Percentiles rank a stretch among this genome's conserved stretches.
phyloP scores from a whole-genome alignment of 257 asterid species.

The Echium plantagineum region DNA sequence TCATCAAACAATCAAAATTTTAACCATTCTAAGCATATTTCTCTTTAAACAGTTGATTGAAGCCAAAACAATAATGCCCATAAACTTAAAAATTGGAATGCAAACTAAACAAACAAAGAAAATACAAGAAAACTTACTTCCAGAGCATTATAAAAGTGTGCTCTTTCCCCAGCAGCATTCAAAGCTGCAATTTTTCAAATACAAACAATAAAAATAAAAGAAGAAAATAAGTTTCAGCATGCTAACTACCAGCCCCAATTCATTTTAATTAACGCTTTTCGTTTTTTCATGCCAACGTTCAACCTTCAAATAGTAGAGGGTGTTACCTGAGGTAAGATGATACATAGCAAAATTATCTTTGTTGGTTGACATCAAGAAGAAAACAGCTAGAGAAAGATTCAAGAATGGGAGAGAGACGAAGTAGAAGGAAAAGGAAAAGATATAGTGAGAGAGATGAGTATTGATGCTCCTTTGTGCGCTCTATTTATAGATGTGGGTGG shows the following conservation, averaged over 20 bases:
- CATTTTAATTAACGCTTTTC: no score
- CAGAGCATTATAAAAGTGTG: slow-evolving; percentile 61
- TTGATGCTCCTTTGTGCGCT: not conserved
- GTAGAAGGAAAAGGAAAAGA: no score
- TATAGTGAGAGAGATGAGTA: not conserved
- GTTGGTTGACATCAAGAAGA: slow-evolving; percentile 17
- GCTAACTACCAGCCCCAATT: no score
- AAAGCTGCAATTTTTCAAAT: slow-evolving; percentile 30
- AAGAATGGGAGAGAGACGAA: not conserved
- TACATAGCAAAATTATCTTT: slow-evolving; percentile 24
- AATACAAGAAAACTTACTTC: slow-evolving; percentile 29
- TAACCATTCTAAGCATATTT: not conserved
- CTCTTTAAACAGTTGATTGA: no score
- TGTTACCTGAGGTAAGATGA: slow-evolving; percentile 31
- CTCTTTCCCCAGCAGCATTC: slow-evolving; percentile 50
- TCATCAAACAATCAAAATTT: not conserved
- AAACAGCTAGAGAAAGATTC: not conserved
- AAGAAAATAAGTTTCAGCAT: not conserved
- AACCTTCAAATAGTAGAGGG: no score
- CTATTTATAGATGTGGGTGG: not conserved
- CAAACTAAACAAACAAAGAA: no score
- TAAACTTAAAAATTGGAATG: slow-evolving; percentile 6
- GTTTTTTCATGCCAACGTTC: no score
- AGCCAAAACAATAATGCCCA: slow-evolving; percentile 3
- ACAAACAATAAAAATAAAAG: not conserved